These are phyloP conservation scores for Phallus indusiatus DNA, from an alignment of 768 basidiomycete species.

Conservation along the genomic window DNA sequence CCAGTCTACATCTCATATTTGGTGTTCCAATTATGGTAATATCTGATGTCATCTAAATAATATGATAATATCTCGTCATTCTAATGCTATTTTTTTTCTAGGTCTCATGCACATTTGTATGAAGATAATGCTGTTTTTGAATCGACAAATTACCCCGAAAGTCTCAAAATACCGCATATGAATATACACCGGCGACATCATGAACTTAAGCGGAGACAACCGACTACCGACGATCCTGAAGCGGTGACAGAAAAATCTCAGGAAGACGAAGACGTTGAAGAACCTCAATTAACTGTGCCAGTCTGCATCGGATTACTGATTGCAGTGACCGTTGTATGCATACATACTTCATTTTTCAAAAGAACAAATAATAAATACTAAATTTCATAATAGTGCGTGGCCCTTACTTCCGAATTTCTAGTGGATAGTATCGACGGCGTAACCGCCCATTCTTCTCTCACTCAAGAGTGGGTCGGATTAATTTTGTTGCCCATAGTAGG, in stretches of 20 bases:
- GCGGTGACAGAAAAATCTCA: slow-evolving; percentile 14
- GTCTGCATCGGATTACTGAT: slow-evolving; percentile 47
- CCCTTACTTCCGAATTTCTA: slow-evolving; percentile 56
- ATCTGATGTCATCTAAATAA: not conserved
- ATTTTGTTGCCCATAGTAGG: slow-evolving; percentile 91
- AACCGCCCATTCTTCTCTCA: slow-evolving; percentile 45
- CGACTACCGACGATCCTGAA: slow-evolving; percentile 6
- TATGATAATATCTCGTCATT: too few relatives aligned
- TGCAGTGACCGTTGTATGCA: slow-evolving; percentile 54
- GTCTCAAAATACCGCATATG: not conserved
- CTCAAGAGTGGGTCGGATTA: slow-evolving; percentile 76
- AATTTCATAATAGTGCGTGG: slow-evolving; percentile 31
- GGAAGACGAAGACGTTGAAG: slow-evolving; percentile 35
- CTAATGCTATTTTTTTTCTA: not conserved
- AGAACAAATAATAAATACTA: not conserved
- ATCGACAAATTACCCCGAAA: slow-evolving; percentile 17
- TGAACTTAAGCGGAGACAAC: not conserved
- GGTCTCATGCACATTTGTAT: slow-evolving; percentile 66
- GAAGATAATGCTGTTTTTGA: slow-evolving; percentile 24
- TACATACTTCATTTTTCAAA: not conserved
- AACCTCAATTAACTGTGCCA: slow-evolving; percentile 49
- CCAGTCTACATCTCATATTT: slow-evolving; percentile 68
- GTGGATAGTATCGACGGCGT: slow-evolving; percentile 78
- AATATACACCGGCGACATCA: not conserved
- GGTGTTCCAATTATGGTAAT: slow-evolving; percentile 54